Percentiles rank a stretch among this genome's conserved stretches.
These are phyloP conservation scores for Blastomyces parvus DNA, from an alignment of 2,329 filamentous ascomycete genomes.

Conservation along the genomic window DNA sequence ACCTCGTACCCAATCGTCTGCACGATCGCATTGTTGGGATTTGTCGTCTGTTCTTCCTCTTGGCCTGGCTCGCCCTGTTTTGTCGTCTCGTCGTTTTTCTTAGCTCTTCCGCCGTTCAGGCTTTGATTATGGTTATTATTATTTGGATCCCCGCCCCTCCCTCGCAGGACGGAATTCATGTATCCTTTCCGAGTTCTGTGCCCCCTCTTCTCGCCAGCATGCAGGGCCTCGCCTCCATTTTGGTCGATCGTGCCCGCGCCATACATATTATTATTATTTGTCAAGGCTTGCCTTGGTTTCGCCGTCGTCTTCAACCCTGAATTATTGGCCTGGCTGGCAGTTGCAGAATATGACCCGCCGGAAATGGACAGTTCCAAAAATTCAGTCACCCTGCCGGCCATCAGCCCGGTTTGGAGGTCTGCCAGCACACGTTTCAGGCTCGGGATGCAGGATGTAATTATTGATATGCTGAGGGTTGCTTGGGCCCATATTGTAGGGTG, in stretches of 20 bases:
- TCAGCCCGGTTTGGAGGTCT: slow-evolving; percentile 20
- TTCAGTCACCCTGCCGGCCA: slow-evolving; percentile 18
- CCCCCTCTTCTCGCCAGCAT: neutral
- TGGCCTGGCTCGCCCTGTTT: slow-evolving; percentile 1
- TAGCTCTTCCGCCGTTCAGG: neutral
- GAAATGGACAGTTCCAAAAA: slow-evolving; percentile 17
- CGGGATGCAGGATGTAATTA: slow-evolving; percentile 23
- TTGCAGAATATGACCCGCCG: slow-evolving; percentile 7
- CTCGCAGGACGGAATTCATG: slow-evolving; percentile 3
- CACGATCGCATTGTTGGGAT: slow-evolving; percentile 18
- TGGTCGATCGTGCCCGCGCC: neutral
- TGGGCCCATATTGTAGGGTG: slow-evolving; percentile 19
- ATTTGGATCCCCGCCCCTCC: neutral
- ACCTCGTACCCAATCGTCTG: slow-evolving; percentile 20
- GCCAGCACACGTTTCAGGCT: slow-evolving; percentile 19
- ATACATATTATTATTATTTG: neutral
- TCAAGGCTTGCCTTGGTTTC: neutral
- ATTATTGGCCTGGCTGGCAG: neutral
- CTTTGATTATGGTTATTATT: neutral
- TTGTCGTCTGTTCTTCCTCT: slow-evolving; percentile 17
- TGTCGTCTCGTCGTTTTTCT: slow-evolving; percentile 2
- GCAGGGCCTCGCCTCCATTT: neutral
- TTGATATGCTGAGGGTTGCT: slow-evolving; percentile 17
- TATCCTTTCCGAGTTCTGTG: neutral
- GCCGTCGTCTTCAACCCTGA: neutral